These are phyloP conservation scores for Pseudomassariella vexata DNA, from an alignment of 2,329 filamentous ascomycete species.

Conservation along the genomic window DNA sequence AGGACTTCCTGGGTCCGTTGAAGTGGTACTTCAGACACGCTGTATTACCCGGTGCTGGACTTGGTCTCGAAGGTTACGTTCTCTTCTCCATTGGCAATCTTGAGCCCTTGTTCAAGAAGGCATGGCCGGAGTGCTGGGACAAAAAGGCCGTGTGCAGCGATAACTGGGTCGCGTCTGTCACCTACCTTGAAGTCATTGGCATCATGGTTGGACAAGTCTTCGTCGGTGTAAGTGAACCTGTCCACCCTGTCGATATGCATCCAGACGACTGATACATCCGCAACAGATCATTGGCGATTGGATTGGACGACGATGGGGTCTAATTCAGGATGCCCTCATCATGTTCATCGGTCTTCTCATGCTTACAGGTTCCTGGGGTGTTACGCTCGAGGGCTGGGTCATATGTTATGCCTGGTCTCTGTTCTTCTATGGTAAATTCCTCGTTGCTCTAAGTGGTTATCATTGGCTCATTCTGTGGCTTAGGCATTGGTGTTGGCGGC, in stretches of 20 bases:
- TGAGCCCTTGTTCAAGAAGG: constrained; percentile 69
- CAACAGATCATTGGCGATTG: constrained; percentile 54
- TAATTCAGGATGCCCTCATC: constrained; percentile 90
- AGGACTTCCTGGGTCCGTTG: constrained; percentile 79
- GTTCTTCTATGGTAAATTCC: constrained; percentile 72
- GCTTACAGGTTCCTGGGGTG: constrained; percentile 86
- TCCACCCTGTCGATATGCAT: constrained; percentile 4
- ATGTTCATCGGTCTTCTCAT: constrained; percentile 93
- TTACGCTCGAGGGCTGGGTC: constrained; percentile 85
- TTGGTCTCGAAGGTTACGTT: constrained; percentile 91
- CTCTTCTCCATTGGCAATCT: constrained; percentile 96
- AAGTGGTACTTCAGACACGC: constrained; percentile 85
- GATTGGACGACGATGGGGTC: constrained; percentile 88
- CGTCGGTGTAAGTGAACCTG: constrained; percentile 60
- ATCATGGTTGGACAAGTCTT: constrained; percentile 91
- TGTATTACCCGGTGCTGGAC: constrained; percentile 84
- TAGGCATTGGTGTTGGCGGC: constrained; percentile 61
- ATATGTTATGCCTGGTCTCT: constrained; percentile 95
- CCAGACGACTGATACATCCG: constrained; percentile 10
- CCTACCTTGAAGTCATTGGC: constrained; percentile 88
- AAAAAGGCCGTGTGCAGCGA: constrained; percentile 58
- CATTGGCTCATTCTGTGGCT: no score
- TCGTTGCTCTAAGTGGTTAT: no score
- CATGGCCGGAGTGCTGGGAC: constrained; percentile 77
- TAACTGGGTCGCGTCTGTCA: constrained; percentile 78